Base-by-base conservation (phyloP, 164 flowering plant species). In the Hamamelis virginiana region DNA sequence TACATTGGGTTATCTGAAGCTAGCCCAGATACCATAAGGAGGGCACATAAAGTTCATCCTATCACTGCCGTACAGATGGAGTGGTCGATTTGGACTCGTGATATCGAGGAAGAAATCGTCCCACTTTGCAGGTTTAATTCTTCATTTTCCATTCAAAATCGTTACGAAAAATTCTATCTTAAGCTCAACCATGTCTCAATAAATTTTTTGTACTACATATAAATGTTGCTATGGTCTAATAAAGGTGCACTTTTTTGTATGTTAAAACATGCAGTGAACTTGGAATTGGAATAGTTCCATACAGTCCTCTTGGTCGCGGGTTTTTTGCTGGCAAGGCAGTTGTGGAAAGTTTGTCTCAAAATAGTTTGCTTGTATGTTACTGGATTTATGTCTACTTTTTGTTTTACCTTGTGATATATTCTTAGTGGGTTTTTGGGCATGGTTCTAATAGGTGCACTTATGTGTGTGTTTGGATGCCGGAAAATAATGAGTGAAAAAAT, bases 281-380 rank as follows among this genome's bases (percentile, higher is more conserved):
- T 57, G 85, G 85, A 1, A 82, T 82, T 53, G 81, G 41, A 12
- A 59, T 77, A 64, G 85, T 84, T 66, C 69, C 85, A 18, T 84
- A 81, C 60, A 76, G 83, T 56, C 87, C 85, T 44, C 82, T 84
- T 59, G 85, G 82, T 62, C 79, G 81, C 60, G 85, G 87, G 3
- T 81, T 81, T 55, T 83, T 83, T 57, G 84, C 67, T 19, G 86
- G 84, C 13, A 83, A 69, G 62, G 81, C 66, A 9, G 71, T 67
- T 66, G 18, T 18, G 18, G 74, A 64, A 59, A 51, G 69, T 59
- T 26, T 74, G 65, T 33, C 73, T 21, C 16, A 50, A 16, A 45
- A 43, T 45, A 74, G 77, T 51, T 18, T 13, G 12, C 26, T 74
- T 73, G 77, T 69, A 65, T 12, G 65, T 33, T 2, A 33, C 41